phyloP scores from a whole-genome alignment of 108 stramenopile species.

The Cyclotella kingstonii region DNA sequence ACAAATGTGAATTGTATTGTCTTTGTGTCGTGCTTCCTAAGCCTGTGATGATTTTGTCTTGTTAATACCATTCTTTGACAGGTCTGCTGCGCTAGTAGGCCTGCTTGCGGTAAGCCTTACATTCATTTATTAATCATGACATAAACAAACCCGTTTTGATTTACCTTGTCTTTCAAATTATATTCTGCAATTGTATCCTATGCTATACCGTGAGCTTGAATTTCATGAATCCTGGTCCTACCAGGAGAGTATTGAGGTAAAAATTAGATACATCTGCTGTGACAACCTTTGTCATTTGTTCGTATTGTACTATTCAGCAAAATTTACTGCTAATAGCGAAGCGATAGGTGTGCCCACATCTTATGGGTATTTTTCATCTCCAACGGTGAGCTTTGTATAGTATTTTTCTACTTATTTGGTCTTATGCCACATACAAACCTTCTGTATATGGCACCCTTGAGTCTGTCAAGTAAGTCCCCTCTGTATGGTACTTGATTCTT shows the following conservation, averaged over 20 bases:
- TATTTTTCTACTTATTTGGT: slow-evolving; percentile 38
- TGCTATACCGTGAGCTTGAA: slow-evolving; percentile 20
- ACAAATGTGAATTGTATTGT: slow-evolving; percentile 4
- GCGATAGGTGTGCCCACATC: slow-evolving; percentile 32
- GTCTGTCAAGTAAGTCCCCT: background rate
- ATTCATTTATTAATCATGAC: slow-evolving; percentile 21
- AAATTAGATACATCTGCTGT: slow-evolving; percentile 44
- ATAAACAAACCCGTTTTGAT: slow-evolving; percentile 16
- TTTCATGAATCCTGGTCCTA: slow-evolving; percentile 28
- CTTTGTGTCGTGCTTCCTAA: background rate
- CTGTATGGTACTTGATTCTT: too few relatives aligned
- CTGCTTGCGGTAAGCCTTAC: too few relatives aligned
- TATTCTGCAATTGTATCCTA: slow-evolving; percentile 29
- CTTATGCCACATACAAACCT: slow-evolving; percentile 14
- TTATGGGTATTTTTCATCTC: slow-evolving; percentile 37
- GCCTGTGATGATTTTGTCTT: slow-evolving; percentile 2
- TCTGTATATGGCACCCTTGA: slow-evolving; percentile 24
- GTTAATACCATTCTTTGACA: background rate
- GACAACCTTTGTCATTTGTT: slow-evolving; percentile 20
- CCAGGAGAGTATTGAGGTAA: slow-evolving; percentile 18
- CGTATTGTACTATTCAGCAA: slow-evolving; percentile 50
- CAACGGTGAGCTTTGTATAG: slow-evolving; percentile 36
- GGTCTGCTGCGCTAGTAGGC: slow-evolving; percentile 3
- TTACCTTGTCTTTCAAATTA: slow-evolving; percentile 8
- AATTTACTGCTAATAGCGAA: slow-evolving; percentile 33